phyloP scores from a whole-genome alignment of 192 early-diverging fungal genomes.

The Piromyces sp. region DNA sequence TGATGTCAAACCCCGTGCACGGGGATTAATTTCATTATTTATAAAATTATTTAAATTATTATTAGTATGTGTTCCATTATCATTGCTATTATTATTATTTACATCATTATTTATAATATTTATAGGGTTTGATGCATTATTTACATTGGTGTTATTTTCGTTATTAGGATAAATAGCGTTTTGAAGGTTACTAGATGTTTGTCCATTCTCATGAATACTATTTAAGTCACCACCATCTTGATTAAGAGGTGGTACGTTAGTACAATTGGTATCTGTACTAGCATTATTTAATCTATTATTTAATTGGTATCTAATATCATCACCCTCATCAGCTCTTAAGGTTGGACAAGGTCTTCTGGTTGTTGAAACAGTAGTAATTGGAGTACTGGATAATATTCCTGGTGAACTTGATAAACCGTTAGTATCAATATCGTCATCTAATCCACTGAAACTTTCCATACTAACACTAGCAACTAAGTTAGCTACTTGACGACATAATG shows the following conservation, averaged over 20 bases:
- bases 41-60: neutral
- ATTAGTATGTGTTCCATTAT: neutral
- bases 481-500: constrained; percentile 79
- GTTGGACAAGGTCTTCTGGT: neutral
- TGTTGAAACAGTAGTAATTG: neutral
- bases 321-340: neutral
- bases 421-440: neutral
- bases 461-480: constrained; percentile 65
- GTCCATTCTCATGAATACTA: neutral
- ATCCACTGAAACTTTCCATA: neutral
- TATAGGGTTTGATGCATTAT: neutral
- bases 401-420: neutral
- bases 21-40: neutral
- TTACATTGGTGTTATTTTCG: neutral
- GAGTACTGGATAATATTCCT: neutral
- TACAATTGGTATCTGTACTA: neutral
- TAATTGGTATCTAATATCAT: neutral
- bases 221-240: neutral
- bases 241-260: neutral
- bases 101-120: neutral
- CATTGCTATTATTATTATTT: neutral
- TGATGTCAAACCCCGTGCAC: neutral
- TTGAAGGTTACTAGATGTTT: neutral
- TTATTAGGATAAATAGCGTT: neutral
- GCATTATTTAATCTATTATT: neutral